Conservation (phyloP, 179 eudicot species). For the Gypsophila paniculata region DNA sequence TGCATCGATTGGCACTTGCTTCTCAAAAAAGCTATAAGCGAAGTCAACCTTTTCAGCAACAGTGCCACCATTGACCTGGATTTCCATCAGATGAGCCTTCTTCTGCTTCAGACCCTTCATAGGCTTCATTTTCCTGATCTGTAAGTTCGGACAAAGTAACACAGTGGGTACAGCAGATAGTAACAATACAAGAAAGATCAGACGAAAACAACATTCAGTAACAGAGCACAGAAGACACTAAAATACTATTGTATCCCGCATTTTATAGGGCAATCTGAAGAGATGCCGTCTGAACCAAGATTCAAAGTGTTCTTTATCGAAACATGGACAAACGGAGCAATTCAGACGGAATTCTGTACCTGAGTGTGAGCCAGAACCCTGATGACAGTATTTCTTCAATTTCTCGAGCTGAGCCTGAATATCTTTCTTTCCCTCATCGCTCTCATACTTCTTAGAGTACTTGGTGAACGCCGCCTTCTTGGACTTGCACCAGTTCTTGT, state of each 20-base stretch:
- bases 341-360: constrained; percentile 25
- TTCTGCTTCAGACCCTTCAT: constrained; percentile 78
- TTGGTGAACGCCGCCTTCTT: constrained; percentile 83
- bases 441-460: constrained; percentile 57
- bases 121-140: constrained; percentile 71
- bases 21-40: constrained; percentile 73
- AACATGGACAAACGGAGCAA: background rate
- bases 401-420: constrained; percentile 66
- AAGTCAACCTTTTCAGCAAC: constrained; percentile 67
- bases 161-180: background rate
- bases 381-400: constrained; percentile 59
- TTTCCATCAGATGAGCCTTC: constrained; percentile 75
- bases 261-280: background rate
- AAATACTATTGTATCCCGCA: too few species aligned
- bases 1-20: constrained; percentile 61
- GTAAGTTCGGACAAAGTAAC: background rate
- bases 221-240: too few species aligned
- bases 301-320: background rate
- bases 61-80: constrained; percentile 70
- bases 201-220: too few species aligned
- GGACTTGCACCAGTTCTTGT: constrained; percentile 87
- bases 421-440: constrained; percentile 70
- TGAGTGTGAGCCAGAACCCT: constrained; percentile 81
- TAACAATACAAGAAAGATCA: background rate
- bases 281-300: background rate